Evolutionary conservation across 2,329 filamentous ascomycete genomes (phyloP).

Genomic region (Pestalotiopsis sp.): DNA sequence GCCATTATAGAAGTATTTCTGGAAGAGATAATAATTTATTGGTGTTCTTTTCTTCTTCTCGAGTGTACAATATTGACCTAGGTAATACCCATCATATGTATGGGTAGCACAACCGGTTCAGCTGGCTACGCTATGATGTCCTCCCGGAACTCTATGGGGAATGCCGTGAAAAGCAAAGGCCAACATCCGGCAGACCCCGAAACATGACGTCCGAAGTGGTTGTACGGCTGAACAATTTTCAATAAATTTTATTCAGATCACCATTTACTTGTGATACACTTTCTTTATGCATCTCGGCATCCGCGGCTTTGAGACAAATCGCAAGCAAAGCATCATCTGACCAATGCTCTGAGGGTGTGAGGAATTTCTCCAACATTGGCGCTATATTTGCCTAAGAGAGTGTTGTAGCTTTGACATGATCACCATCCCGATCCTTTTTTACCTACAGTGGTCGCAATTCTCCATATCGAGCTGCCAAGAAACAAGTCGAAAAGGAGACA

Average conservation of each 20-base stretch:
- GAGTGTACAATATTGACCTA: no score
- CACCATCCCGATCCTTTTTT: neutral
- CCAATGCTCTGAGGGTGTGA: neutral
- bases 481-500: neutral
- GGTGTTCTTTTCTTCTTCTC: neutral
- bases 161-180: neutral
- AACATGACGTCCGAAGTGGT: neutral
- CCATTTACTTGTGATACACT: neutral
- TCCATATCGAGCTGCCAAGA: no score
- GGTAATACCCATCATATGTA: neutral
- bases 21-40: no score
- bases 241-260: neutral
- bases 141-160: neutral
- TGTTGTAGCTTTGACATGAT: neutral
- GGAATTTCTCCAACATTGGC: neutral
- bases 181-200: neutral
- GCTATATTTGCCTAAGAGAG: neutral
- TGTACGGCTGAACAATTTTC: no score
- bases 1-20: neutral
- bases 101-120: neutral
- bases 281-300: neutral
- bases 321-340: neutral
- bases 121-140: neutral
- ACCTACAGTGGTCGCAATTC: neutral
- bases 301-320: neutral